These are phyloP conservation scores for Chaetomium sp. DNA, from an alignment of 2,329 filamentous ascomycete species.

Conservation along the genomic window DNA sequence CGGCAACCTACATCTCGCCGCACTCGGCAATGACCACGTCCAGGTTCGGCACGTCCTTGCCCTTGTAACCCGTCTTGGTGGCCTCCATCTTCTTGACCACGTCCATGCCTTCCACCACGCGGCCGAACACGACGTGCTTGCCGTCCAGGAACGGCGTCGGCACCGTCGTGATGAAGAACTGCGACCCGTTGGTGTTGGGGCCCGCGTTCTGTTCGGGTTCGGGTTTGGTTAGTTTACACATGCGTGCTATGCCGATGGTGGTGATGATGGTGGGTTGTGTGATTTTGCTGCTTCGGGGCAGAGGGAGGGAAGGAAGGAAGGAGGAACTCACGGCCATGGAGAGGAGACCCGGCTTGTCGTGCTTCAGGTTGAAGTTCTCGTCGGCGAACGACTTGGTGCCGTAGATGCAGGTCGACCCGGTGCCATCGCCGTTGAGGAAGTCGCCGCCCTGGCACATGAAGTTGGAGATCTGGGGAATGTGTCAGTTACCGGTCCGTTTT, in stretches of 20 bases:
- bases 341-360: slow-evolving; percentile 77
- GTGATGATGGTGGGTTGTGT: too few species aligned
- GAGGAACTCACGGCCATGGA: slow-evolving; percentile 80
- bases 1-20: slow-evolving; percentile 79
- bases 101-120: slow-evolving; percentile 86
- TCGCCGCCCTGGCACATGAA: slow-evolving; percentile 99
- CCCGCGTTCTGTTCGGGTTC: slow-evolving; percentile 81
- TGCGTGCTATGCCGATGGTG: neutral
- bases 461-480: slow-evolving; percentile 70
- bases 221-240: slow-evolving; percentile 41
- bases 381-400: slow-evolving; percentile 82
- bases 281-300: too few species aligned
- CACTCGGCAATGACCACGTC: slow-evolving; percentile 85
- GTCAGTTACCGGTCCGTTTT: neutral
- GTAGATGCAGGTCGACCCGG: slow-evolving; percentile 85
- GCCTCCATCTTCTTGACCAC: slow-evolving; percentile 91
- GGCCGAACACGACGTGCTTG: slow-evolving; percentile 95
- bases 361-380: slow-evolving; percentile 82
- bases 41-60: slow-evolving; percentile 78
- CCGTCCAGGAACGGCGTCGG: slow-evolving; percentile 84
- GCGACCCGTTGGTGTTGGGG: slow-evolving; percentile 88
- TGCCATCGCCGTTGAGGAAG: slow-evolving; percentile 91
- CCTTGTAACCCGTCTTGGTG: slow-evolving; percentile 73
- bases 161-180: slow-evolving; percentile 96
- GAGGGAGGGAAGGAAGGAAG: neutral